Evolutionary conservation across 2,329 filamentous ascomycete species (phyloP), one percentile per base, ranked within the genome.

Genomic region (Aureobasidium sp.): DNA sequence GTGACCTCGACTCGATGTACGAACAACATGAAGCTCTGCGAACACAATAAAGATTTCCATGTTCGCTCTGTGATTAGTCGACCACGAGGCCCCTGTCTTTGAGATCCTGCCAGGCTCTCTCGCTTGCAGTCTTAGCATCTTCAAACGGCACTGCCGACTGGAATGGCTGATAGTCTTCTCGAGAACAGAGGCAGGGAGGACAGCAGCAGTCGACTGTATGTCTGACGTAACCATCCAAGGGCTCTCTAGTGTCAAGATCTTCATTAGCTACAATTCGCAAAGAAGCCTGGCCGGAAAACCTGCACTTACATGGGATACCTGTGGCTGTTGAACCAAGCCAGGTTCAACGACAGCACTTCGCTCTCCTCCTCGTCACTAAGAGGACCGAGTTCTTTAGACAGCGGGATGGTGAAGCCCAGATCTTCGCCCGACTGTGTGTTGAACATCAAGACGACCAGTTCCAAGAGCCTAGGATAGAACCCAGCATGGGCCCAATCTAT

Each of bases 401-500:
- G 14, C 11, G 20, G 3, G 2, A 25, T 1, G 11, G 22, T 45
- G 12, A 45, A 45, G 20, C 22, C 22, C 5, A 27, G 2, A 45
- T 45, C 42, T 5, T 25, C 7, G 12, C 22, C 12, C 4, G 7
- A 3, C 12, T 45, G 22, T 27, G 42, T 45, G 14, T 45, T 45
- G 22, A 45, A 45, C 5, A 15, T 22, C 42, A 65, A 45, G 29
- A 58, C 34, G 34, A 9, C 31, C 14, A 31, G 20, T 45, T 66
- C 65, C 41, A 66, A 57, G 17, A 65, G n/a, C 25, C 58, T 31
- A 20, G 65, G 64, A 51, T 64, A 65, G 45, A 36, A 66, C 1
- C 64, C 65, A 29, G 65, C 65, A 7, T 58, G 62, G 15, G 14
- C 31, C 65, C 64, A 66, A 47, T 66, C 65, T 29, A 66, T 29